phyloP scores from a whole-genome alignment of 208 protist species.

The Trypanosoma cruzi region DNA sequence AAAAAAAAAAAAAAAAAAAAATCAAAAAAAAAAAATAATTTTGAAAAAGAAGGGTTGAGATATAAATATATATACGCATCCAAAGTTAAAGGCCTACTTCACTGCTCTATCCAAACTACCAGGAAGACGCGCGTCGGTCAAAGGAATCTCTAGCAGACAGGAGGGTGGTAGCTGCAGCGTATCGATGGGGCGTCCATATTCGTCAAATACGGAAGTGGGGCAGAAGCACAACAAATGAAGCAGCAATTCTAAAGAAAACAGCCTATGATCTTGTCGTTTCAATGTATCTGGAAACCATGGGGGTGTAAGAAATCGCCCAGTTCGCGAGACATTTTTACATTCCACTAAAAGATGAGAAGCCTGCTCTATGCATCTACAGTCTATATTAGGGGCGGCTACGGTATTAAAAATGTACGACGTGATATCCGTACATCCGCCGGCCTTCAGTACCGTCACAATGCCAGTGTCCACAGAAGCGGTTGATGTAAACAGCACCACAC shows the following conservation, averaged over 20 bases:
- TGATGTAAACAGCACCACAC: slow-evolving; percentile 59
- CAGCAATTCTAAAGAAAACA: slow-evolving; percentile 76
- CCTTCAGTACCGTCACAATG: slow-evolving; percentile 46
- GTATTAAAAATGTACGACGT: slow-evolving; percentile 35
- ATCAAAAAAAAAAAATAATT: too few species aligned
- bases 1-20: background rate
- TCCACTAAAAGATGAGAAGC: slow-evolving; percentile 71
- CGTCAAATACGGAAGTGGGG: slow-evolving; percentile 42
- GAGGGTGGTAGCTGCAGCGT: slow-evolving; percentile 32
- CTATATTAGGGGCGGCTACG: slow-evolving; percentile 7
- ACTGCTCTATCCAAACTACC: too few species aligned
- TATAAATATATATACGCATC: too few species aligned
- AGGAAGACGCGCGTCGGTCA: background rate
- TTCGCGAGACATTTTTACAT: slow-evolving; percentile 39
- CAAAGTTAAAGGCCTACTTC: too few species aligned
- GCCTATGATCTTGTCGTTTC: slow-evolving; percentile 32
- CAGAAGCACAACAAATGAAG: slow-evolving; percentile 64
- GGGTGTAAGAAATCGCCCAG: slow-evolving; percentile 44
- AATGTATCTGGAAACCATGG: slow-evolving; percentile 44
- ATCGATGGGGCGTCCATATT: slow-evolving; percentile 36
- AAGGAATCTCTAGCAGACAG: slow-evolving; percentile 46
- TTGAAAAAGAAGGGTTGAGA: too few species aligned
- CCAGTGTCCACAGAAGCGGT: slow-evolving; percentile 39
- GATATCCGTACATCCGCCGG: slow-evolving; percentile 52
- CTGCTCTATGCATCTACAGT: slow-evolving; percentile 7